Evolutionary conservation across 495 filamentous ascomycete species (phyloP), one percentile per base, ranked within the genome.

Genomic region (Lichina pygmaea): DNA sequence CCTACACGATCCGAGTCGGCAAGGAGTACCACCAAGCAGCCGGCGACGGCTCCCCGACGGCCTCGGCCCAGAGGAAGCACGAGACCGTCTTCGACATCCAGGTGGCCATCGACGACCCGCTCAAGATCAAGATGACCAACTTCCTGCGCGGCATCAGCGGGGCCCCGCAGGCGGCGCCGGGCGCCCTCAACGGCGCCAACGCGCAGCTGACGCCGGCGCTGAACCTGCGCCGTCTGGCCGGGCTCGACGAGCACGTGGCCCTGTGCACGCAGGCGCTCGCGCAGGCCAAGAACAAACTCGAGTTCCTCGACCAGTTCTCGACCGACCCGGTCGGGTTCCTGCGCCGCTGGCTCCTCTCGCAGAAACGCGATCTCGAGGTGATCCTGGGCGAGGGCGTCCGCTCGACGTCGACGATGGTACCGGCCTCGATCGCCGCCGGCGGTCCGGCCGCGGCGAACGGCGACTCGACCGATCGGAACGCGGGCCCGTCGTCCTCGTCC

Each of bases 1-100:
- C 71, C 32, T 97, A 94, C 63, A 95, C 84, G 36, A 91, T 95
- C 58, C 86, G 91, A 53, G 77, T 91, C 40, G 89, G 95, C 58
- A 72, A 79, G 54, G 72, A 78, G 9, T 89, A 83, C 61, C 77
- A 89, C 64, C 58, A 60, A 41, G 36, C 36, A 39, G 36, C 13
- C 36, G 36, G 36, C 13, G 13, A 58, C 60, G 32, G 63, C 62
- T 47, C 58, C 62, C 46, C 66, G 63, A 16, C 62, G 58, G 45
- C 77, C 77, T 48, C 53, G 11, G 44, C 52, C 38, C 51, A 49
- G 33, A 17, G 46, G 9, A 54, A 54, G 1, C 10, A 11, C 11
- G 11, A 15, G 13, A 93, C 82, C 31, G 66, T 93, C 58, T 92
- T 93, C 65, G 86, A 93, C 61, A 66, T 97, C 50, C 75, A 69